Conservation (phyloP, 1,139 yeast species). For the Scheffersomyces parashehatae region DNA sequence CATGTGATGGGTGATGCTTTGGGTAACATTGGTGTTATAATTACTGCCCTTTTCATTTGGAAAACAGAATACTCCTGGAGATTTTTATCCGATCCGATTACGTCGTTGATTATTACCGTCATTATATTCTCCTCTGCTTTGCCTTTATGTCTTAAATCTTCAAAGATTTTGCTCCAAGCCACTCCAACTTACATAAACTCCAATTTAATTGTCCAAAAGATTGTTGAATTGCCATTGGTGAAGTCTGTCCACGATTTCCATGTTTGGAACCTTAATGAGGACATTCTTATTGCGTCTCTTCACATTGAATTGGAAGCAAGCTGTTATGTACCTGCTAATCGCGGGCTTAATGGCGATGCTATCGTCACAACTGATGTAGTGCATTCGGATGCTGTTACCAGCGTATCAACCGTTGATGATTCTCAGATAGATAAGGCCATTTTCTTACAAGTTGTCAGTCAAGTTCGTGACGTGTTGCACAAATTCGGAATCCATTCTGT, state of each 20-base stretch:
- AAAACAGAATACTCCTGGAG: slow-evolving; percentile 88
- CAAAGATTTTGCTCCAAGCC: slow-evolving; percentile 87
- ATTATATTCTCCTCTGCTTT: slow-evolving; percentile 90
- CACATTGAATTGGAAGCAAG: slow-evolving; percentile 73
- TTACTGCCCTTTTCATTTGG: slow-evolving; percentile 91
- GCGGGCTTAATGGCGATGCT: background rate
- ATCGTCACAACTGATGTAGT: slow-evolving; percentile 1
- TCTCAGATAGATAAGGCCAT: slow-evolving; percentile 41
- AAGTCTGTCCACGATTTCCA: slow-evolving; percentile 92
- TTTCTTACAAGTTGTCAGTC: slow-evolving; percentile 70
- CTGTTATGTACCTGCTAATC: slow-evolving; percentile 28
- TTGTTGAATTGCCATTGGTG: slow-evolving; percentile 68
- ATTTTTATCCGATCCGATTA: slow-evolving; percentile 80
- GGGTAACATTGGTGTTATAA: slow-evolving; percentile 92
- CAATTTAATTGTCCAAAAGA: slow-evolving; percentile 68
- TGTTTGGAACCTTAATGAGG: slow-evolving; percentile 94
- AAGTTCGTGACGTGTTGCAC: slow-evolving; percentile 78
- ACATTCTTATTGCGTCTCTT: slow-evolving; percentile 80
- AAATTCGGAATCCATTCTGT: slow-evolving; percentile 88
- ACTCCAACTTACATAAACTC: slow-evolving; percentile 84
- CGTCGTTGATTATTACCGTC: slow-evolving; percentile 80
- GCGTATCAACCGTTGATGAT: slow-evolving; percentile 5
- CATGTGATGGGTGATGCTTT: slow-evolving; percentile 96
- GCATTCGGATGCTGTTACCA: slow-evolving; percentile 5
- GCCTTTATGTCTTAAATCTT: slow-evolving; percentile 84